Percentiles rank a stretch among this genome's conserved stretches.
phyloP scores from a whole-genome alignment of 75 land plant species.

The Selaginella moellendorffii region DNA sequence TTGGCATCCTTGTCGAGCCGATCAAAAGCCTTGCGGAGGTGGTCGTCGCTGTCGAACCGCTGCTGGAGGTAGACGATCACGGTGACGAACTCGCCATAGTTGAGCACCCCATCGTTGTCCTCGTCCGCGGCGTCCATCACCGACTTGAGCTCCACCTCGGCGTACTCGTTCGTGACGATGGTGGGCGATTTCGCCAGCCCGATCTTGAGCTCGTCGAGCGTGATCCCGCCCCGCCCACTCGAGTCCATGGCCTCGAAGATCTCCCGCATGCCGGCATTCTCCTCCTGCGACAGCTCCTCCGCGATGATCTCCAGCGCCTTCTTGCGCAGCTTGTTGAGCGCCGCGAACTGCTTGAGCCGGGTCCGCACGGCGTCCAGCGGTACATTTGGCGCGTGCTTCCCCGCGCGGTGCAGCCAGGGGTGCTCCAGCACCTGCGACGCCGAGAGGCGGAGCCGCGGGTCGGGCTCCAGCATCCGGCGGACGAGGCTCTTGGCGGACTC shows the following conservation, averaged over 20 bases:
- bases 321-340: slow-evolving; percentile 69
- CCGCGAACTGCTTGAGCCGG: slow-evolving; percentile 61
- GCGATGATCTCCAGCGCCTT: slow-evolving; percentile 53
- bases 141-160: slow-evolving; percentile 34
- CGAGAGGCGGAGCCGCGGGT: background rate
- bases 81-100: slow-evolving; percentile 78
- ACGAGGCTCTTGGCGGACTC: background rate
- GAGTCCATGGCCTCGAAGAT: slow-evolving; percentile 51
- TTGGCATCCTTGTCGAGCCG: slow-evolving; percentile 64
- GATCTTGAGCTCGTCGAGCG: slow-evolving; percentile 40
- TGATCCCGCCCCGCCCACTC: slow-evolving; percentile 35
- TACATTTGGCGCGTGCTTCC: slow-evolving; percentile 58
- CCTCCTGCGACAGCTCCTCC: slow-evolving; percentile 43
- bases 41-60: slow-evolving; percentile 68
- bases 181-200: slow-evolving; percentile 23
- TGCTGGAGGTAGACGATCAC: slow-evolving; percentile 79
- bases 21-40: slow-evolving; percentile 49
- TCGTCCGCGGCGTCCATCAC: slow-evolving; percentile 64
- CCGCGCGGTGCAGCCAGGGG: slow-evolving; percentile 24
- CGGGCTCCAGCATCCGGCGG: background rate
- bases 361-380: slow-evolving; percentile 59
- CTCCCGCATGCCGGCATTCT: slow-evolving; percentile 28
- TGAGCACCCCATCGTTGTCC: slow-evolving; percentile 69
- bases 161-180: background rate
- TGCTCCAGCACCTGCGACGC: slow-evolving; percentile 2